These are phyloP conservation scores for Penstemon barbatus DNA, from an alignment of 257 asterid genomes.

Conservation along the genomic window DNA sequence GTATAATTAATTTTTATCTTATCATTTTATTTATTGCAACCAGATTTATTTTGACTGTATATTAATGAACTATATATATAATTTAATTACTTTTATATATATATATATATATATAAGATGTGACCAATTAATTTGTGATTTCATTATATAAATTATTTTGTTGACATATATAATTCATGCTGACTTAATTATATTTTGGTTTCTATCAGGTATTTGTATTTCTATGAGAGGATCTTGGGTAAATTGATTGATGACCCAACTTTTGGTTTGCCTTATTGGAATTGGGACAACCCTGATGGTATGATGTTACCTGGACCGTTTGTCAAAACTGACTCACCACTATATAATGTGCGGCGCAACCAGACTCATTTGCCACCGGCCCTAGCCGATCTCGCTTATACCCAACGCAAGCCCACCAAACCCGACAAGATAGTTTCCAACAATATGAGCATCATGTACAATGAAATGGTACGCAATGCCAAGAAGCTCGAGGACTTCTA, in stretches of 20 bases:
- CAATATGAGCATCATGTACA: constrained; percentile 38
- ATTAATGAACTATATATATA: too few species aligned
- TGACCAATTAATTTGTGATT: too few species aligned
- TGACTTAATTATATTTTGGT: too few species aligned
- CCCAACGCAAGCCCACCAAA: constrained; percentile 24
- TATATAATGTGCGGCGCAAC: constrained; percentile 34
- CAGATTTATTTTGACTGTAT: too few species aligned
- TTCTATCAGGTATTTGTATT: constrained; percentile 30
- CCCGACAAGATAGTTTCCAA: constrained; percentile 30
- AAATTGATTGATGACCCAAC: constrained; percentile 46
- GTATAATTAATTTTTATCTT: background rate
- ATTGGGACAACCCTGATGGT: constrained; percentile 50
- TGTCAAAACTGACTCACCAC: constrained; percentile 12
- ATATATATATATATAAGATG: too few species aligned
- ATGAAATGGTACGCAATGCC: constrained; percentile 43
- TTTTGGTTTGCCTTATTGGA: constrained; percentile 47
- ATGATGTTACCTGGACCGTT: constrained; percentile 30
- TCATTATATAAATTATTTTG: too few species aligned
- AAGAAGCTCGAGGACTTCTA: constrained; percentile 35
- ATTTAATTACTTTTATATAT: too few species aligned
- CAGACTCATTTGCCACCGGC: constrained; percentile 37
- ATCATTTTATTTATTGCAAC: too few species aligned
- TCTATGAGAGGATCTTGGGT: constrained; percentile 45
- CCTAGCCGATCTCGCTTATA: constrained; percentile 34
- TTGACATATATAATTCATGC: too few species aligned